Base-by-base conservation (phyloP, 441 rosid species). In the Geranium incanum region DNA sequence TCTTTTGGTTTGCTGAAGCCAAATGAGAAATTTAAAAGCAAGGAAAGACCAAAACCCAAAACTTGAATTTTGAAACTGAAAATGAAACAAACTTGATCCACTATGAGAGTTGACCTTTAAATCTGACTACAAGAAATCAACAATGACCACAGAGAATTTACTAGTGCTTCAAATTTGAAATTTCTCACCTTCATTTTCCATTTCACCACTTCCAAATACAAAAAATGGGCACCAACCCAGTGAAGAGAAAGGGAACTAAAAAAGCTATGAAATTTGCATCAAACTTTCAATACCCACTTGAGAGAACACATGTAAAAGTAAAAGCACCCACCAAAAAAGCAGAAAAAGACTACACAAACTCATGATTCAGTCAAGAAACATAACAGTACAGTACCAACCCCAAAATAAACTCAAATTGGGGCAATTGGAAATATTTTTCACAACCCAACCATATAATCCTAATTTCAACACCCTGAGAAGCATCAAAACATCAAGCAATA, bases 221-320 rank as follows among this genome's bases (percentile, higher is more conserved):
- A 13, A 59, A 15, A 15, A 15, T 59, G 21, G 15, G 4, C 18
- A 3, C 67, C 57, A n/a, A 70, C 4, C 36, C 15, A 9, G 6
- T 39, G 15, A n/a, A 8, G 8, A 9, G 8, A 38, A 13, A 70
- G 11, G 52, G 12, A 66, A 66, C 37, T n/a, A 0, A 37, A 11
- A 66, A 38, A 4, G 69, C 19, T 37, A 37, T 15, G 36, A 13
- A 18, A 60, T 60, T 9, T 38, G 9, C 13, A 37, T 6, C 13
- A 67, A 18, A 13, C 5, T 67, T 67, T 1, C 15, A 50, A 60
- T 3, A 48, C 18, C 45, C 72, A 70, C 36, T 39, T n/a, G 36
- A 36, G 59, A 62, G 59, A 62, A 39, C 5, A 13, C 37, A 23
- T 36, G 69, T 15, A 67, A 67, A 67, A 67, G 69, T 41, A 9